Evolutionary conservation across 2,329 filamentous ascomycete genomes (phyloP).

Genomic region (Phaeoacremonium minimum): DNA sequence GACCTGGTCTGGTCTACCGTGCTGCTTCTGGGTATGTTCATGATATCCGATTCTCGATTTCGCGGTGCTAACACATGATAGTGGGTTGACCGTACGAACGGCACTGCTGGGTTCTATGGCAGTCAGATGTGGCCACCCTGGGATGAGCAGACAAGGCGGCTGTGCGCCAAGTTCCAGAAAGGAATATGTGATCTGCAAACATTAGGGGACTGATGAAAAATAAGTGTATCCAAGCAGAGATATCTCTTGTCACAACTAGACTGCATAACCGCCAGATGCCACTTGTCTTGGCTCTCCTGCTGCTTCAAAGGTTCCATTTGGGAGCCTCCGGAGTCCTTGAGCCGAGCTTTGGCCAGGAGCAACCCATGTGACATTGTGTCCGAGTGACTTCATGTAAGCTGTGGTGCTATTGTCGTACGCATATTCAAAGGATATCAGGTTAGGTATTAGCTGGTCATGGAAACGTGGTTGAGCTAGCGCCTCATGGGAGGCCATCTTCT

Average conservation of each 20-base stretch:
- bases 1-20: background rate
- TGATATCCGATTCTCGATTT: too few relatives aligned
- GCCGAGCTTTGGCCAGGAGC: slow-evolving; percentile 61
- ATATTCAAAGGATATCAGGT: slow-evolving; percentile 64
- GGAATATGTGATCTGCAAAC: background rate
- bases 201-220: too few relatives aligned
- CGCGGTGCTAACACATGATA: too few relatives aligned
- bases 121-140: background rate
- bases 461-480: slow-evolving; percentile 65
- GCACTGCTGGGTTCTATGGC: background rate
- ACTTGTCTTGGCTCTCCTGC: slow-evolving; percentile 10
- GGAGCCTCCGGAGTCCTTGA: slow-evolving; percentile 60
- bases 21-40: background rate
- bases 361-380: slow-evolving; percentile 71
- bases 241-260: background rate
- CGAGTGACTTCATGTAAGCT: slow-evolving; percentile 55
- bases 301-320: slow-evolving; percentile 29
- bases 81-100: background rate
- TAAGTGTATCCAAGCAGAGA: too few relatives aligned
- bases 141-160: background rate
- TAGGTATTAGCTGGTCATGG: slow-evolving; percentile 79
- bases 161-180: background rate
- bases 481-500: slow-evolving; percentile 49
- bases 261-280: slow-evolving; percentile 7
- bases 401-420: slow-evolving; percentile 62